phyloP scores from a whole-genome alignment of 768 basidiomycete genomes.

The Suillus sp. region DNA sequence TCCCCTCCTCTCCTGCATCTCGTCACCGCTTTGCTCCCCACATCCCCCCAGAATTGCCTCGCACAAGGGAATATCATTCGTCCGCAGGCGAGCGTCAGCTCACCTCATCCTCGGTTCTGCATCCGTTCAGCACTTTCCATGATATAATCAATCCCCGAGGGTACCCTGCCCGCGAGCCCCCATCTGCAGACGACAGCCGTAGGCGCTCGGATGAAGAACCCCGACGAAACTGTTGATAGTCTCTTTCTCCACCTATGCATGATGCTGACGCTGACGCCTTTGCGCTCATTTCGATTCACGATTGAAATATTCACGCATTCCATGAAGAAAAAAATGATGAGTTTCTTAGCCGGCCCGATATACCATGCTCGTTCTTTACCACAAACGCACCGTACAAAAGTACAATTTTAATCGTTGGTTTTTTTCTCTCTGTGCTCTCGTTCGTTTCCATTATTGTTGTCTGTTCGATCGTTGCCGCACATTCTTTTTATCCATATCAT shows the following conservation, averaged over 20 bases:
- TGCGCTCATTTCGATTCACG: slow-evolving; percentile 20
- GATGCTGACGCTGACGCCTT: slow-evolving; percentile 5
- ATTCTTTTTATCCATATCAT: slow-evolving; percentile 7
- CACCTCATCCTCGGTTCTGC: slow-evolving; percentile 8
- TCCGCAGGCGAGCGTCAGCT: slow-evolving; percentile 20
- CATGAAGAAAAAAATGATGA: slow-evolving; percentile 31
- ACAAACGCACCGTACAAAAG: slow-evolving; percentile 22
- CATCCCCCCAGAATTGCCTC: slow-evolving; percentile 16
- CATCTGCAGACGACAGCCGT: slow-evolving; percentile 19
- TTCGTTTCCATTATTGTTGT: slow-evolving; percentile 29
- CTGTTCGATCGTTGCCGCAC: slow-evolving; percentile 9
- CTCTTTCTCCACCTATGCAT: slow-evolving; percentile 22
- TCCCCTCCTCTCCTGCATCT: slow-evolving; percentile 21
- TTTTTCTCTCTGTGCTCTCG: slow-evolving; percentile 12
- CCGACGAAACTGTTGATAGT: slow-evolving; percentile 19
- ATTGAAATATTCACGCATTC: slow-evolving; percentile 25
- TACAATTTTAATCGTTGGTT: slow-evolving; percentile 22
- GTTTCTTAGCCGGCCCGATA: slow-evolving; percentile 8
- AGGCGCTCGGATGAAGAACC: slow-evolving; percentile 22
- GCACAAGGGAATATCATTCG: slow-evolving; percentile 16
- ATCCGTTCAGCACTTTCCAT: slow-evolving; percentile 20
- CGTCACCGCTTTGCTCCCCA: slow-evolving; percentile 21
- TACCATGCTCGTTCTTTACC: slow-evolving; percentile 11
- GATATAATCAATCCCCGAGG: slow-evolving; percentile 18
- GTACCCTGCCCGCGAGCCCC: slow-evolving; percentile 18